A percentile compares a stretch with the other conserved stretches of the same genome.
phyloP scores from a whole-genome alignment of 2,329 filamentous ascomycete species.

The Cordyceps javanica region DNA sequence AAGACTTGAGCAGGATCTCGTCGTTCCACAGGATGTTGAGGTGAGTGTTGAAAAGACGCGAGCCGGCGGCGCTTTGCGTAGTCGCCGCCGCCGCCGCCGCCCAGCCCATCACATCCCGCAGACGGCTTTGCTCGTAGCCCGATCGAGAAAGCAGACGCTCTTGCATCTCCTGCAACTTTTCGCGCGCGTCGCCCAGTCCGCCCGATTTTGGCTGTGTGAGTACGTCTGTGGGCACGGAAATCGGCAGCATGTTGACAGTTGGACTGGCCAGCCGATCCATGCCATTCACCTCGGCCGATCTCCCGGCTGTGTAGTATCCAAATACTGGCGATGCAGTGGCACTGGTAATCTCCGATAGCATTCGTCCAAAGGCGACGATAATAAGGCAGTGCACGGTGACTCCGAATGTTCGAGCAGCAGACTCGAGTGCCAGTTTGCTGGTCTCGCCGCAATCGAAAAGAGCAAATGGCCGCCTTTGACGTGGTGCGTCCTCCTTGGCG shows the following conservation, averaged over 20 bases:
- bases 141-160: neutral
- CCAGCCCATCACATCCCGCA: neutral
- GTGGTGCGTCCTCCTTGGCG: neutral
- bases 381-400: constrained; percentile 9
- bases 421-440: constrained; percentile 5
- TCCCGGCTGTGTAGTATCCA: neutral
- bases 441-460: constrained; percentile 7
- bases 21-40: neutral
- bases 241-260: neutral
- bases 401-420: constrained; percentile 2
- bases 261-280: neutral
- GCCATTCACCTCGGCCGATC: neutral
- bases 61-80: neutral
- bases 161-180: constrained; percentile 3
- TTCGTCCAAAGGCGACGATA: constrained; percentile 10
- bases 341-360: neutral
- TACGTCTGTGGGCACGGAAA: neutral
- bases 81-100: neutral
- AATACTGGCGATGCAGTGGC: neutral
- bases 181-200: neutral
- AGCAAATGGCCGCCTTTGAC: neutral
- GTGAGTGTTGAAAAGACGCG: neutral
- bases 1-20: neutral
- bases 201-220: neutral
- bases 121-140: constrained; percentile 11